phyloP scores from a whole-genome alignment of 1,139 yeast genomes.

The Geotrichum fermentans region DNA sequence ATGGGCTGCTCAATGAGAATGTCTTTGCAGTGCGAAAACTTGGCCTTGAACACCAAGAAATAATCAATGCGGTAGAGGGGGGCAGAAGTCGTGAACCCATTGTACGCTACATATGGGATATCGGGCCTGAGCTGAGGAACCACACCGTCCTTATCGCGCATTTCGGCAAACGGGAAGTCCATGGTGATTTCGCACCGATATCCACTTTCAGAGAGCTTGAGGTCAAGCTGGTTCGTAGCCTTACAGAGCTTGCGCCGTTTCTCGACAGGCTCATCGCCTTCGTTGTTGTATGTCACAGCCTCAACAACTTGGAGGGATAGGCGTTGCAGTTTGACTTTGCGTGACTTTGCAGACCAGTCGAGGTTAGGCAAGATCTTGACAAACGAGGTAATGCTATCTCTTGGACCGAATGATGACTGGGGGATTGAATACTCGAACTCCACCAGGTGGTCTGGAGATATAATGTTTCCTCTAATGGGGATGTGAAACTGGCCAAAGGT shows the following conservation, averaged over 20 bases:
- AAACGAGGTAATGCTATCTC: conserved; percentile 35
- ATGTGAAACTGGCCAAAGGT: conserved; percentile 39
- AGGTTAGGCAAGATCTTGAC: conserved; percentile 37
- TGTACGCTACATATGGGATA: conserved; percentile 35
- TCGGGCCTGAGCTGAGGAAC: conserved; percentile 36
- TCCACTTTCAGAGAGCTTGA: conserved; percentile 32
- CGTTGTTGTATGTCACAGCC: conserved; percentile 33
- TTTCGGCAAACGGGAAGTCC: conserved; percentile 33
- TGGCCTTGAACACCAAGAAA: conserved; percentile 35
- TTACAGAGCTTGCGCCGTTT: conserved; percentile 35
- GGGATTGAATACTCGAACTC: conserved; percentile 37
- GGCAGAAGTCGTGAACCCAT: conserved; percentile 38
- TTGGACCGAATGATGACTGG: conserved; percentile 40
- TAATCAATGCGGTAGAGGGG: conserved; percentile 38
- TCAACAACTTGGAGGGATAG: conserved; percentile 39
- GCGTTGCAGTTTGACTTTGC: conserved; percentile 37
- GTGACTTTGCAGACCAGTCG: conserved; percentile 37
- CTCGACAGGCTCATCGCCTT: conserved; percentile 35
- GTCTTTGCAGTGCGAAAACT: conserved; percentile 39
- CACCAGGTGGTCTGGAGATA: conserved; percentile 39
- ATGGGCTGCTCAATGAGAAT: conserved; percentile 39
- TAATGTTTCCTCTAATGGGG: conserved; percentile 31
- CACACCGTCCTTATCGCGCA: conserved; percentile 32
- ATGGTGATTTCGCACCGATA: conserved; percentile 32
- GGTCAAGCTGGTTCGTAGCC: conserved; percentile 30